Base-by-base conservation (phyloP, 352 stramenopile genomes). In the Thalassiosira exigua region DNA sequence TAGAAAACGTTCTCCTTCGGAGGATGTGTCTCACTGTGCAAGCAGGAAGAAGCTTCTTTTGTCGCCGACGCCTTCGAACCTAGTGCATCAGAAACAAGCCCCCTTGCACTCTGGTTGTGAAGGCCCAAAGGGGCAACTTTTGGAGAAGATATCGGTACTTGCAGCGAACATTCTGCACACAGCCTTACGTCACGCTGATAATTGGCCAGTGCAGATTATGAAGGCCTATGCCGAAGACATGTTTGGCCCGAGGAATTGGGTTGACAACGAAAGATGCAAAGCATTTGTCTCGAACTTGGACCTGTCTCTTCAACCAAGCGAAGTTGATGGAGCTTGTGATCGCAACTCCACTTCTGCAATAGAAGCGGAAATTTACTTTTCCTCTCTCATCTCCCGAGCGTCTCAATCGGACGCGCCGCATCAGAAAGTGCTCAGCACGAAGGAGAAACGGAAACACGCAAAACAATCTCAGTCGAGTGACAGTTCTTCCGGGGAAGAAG, bases 181-280 rank as follows among this genome's bases (percentile, higher is more conserved):
- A 30, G 36, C 73, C 3, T 81, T 92, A 41, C 70, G 79, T 41
- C 71, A 88, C 60, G 22, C 86, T 11, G 80, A 91, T 69, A 77
- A 90, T 70, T 92, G 87, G 87, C 87, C 87, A 58, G 77, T 75
- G 12, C 29, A 75, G 17, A 39, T 92, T 12, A 57, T 92, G 24
- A 77, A 81, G 69, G 82, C 73, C 17, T 92, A 86, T 59, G 82
- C 79, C 2, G 84, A 89, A 42, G 87, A 92, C 69, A 83, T 69
- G 12, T 92, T 91, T 64, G 87, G 84, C 26, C 51, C 79, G 36
- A 39, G 87, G 48, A 64, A 67, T 42, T 92, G 87, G 87, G 85
- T 92, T 42, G 85, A 90, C 66, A 58, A 90, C 44, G 59, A 82
- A 54, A 22, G 58, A 30, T 90, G 76, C 44, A 60, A 70, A 41